Base-by-base conservation (phyloP, 2,329 filamentous ascomycete genomes). In the Alternaria sp. region DNA sequence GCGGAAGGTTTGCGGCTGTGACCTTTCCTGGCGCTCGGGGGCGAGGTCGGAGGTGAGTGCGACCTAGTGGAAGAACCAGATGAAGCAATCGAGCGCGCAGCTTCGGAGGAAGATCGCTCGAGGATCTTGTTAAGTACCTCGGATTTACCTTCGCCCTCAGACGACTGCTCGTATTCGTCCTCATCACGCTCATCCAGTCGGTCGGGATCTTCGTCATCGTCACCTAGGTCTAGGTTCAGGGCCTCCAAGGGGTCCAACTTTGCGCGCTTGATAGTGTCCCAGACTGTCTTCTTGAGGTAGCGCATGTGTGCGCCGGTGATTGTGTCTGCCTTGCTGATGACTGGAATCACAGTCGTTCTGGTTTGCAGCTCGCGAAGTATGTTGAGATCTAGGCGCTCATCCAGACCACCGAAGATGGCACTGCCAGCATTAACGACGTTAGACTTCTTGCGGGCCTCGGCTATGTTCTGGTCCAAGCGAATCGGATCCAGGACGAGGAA, bases 321-420 rank as follows among this genome's bases (percentile, higher is more conserved):
- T 14, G 94, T 97, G 77, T 99, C 95, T 39, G 95, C 94, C 81
- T 99, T 99, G 75, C 93, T 91, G 74, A 99, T 94, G 59, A 99
- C 89, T 0, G 95, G 95, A 47, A 99, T 92, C 60, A 98, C 93
- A 0, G 93, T 96, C 0, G 95, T 98, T 84, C 97, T 97, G 71
- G 92, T 91, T 77, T 96, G 90, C 28, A 99, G 86, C 16, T 91
- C 91, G 48, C 91, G 91, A 71, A 99, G 85, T 58, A 97, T 91
- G 75, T 97, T 93, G 24, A 99, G 82, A 75, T 99, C 95, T 9
- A 99, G 86, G 67, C 93, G 91, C 66, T 96, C 91, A 70, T 98
- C 94, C 14, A 98, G 83, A 22, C 89, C 88, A 28, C 91, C 91
- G 46, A 90, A 75, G 18, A 85, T 76, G n/a, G 71, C 67, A 32